phyloP scores from a whole-genome alignment of 495 filamentous ascomycete genomes.

The Ramalina intermedia region DNA sequence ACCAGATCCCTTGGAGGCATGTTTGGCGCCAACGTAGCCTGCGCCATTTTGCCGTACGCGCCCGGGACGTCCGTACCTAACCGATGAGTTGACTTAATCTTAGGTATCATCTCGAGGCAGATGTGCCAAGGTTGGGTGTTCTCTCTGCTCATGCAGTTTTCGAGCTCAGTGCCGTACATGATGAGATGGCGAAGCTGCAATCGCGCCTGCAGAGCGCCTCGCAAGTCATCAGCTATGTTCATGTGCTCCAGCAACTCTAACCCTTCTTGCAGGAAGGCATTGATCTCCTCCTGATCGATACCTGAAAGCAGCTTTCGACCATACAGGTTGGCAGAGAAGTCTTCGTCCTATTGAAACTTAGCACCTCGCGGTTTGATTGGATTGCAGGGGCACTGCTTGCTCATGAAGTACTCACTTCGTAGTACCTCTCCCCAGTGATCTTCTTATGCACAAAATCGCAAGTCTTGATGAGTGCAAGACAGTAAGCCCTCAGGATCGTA shows the following conservation, averaged over 20 bases:
- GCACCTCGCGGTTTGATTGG: conserved; percentile 4
- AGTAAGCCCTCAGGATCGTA: conserved; percentile 69
- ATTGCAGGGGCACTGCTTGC: not conserved
- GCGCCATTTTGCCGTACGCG: conserved; percentile 80
- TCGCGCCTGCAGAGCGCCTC: conserved; percentile 44
- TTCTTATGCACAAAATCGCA: conserved; percentile 66
- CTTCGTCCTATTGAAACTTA: conserved; percentile 63
- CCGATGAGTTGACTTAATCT: conserved; percentile 38
- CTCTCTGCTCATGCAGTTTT: conserved; percentile 28
- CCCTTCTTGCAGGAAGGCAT: conserved; percentile 46
- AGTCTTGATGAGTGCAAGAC: conserved; percentile 66
- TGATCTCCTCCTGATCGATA: conserved; percentile 41
- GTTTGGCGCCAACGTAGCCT: conserved; percentile 77
- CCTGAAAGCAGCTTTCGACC: conserved; percentile 58
- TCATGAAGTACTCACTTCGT: conserved; percentile 47
- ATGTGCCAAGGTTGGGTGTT: conserved; percentile 25
- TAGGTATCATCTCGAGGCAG: conserved; percentile 31
- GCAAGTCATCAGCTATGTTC: conserved; percentile 34
- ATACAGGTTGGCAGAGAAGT: conserved; percentile 85
- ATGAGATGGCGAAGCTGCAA: conserved; percentile 51
- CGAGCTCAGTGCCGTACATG: conserved; percentile 35
- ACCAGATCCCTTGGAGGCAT: conserved; percentile 88
- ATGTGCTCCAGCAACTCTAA: conserved; percentile 34
- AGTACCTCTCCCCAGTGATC: conserved; percentile 66
- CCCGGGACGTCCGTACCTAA: conserved; percentile 55